phyloP scores from a whole-genome alignment of 1,284 basidiomycete species.

The Sporisorium reilianum region DNA sequence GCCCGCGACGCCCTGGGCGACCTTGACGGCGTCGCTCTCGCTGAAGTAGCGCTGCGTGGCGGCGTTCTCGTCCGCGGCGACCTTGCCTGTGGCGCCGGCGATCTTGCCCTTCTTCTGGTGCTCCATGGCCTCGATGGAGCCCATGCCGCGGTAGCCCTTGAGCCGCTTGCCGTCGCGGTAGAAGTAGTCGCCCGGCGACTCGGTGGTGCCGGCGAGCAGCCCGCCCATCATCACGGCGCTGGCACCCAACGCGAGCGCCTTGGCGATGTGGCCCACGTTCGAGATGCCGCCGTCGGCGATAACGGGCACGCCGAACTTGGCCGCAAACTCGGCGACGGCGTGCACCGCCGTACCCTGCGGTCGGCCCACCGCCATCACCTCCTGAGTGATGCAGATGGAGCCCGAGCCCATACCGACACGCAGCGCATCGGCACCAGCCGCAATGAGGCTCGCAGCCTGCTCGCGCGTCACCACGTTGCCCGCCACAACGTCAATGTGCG shows the following conservation, averaged over 20 bases:
- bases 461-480: slow-evolving; percentile 98
- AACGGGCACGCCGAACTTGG: slow-evolving; percentile 93
- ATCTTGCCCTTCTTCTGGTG: slow-evolving; percentile 64
- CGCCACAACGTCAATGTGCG: slow-evolving; percentile 87
- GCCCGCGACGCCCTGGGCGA: slow-evolving; percentile 91
- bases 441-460: slow-evolving; percentile 93
- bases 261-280: slow-evolving; percentile 98
- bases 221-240: slow-evolving; percentile 99
- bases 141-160: slow-evolving; percentile 99
- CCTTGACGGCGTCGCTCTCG: slow-evolving; percentile 92
- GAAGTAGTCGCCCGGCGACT: slow-evolving; percentile 98
- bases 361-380: slow-evolving; percentile 99
- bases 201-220: slow-evolving; percentile 92
- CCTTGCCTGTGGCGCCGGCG: slow-evolving; percentile 70
- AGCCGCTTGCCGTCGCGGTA: slow-evolving; percentile 98
- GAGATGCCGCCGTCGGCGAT: slow-evolving; percentile 97
- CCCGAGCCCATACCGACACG: slow-evolving; percentile 98
- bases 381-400: slow-evolving; percentile 99
- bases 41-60: slow-evolving; percentile 98
- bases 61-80: slow-evolving; percentile 77
- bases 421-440: slow-evolving; percentile 91
- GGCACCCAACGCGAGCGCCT: slow-evolving; percentile 92
- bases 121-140: slow-evolving; percentile 74
- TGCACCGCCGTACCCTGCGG: slow-evolving; percentile 97
- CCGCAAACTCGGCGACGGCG: slow-evolving; percentile 92